Conservation (phyloP, 2,329 filamentous ascomycete species). For the Colletotrichum sp. region DNA sequence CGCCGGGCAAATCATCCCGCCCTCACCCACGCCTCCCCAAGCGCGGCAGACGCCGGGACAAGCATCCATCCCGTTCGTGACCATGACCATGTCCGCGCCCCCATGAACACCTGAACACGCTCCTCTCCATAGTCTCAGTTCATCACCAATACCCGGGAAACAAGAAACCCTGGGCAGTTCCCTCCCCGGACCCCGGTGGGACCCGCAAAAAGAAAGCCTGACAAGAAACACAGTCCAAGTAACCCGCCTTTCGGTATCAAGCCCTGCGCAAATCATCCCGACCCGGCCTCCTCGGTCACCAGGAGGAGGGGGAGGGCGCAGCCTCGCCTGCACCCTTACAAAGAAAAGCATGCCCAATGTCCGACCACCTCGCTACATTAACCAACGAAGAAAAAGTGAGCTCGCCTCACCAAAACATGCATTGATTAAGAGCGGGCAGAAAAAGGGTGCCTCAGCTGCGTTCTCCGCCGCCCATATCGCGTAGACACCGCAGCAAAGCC, state of each 20-base stretch:
- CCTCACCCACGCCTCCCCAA: not conserved
- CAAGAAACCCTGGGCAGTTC: not conserved
- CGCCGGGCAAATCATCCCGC: not conserved
- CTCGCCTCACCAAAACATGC: not conserved
- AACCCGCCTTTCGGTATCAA: not conserved
- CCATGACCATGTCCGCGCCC: not conserved
- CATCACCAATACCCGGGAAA: not conserved
- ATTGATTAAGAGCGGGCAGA: not conserved
- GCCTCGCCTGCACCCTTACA: not conserved
- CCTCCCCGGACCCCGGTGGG: not conserved
- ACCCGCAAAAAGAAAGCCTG: not conserved
- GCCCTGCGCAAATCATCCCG: slow-evolving; percentile 1
- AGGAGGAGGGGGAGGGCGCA: not conserved
- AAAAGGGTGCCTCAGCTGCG: not conserved
- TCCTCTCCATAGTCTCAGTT: not conserved
- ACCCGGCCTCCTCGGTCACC: not conserved
- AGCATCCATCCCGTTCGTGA: not conserved
- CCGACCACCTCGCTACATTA: not conserved
- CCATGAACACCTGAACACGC: not conserved
- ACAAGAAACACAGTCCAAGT: not conserved
- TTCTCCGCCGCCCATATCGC: not conserved
- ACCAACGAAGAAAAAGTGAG: not conserved
- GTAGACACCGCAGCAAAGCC: not conserved
- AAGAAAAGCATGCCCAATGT: not conserved
- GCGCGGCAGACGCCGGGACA: not conserved